These are phyloP conservation scores for Excoecaria agallocha DNA, from an alignment of 345 rosid species.

Conservation along the genomic window DNA sequence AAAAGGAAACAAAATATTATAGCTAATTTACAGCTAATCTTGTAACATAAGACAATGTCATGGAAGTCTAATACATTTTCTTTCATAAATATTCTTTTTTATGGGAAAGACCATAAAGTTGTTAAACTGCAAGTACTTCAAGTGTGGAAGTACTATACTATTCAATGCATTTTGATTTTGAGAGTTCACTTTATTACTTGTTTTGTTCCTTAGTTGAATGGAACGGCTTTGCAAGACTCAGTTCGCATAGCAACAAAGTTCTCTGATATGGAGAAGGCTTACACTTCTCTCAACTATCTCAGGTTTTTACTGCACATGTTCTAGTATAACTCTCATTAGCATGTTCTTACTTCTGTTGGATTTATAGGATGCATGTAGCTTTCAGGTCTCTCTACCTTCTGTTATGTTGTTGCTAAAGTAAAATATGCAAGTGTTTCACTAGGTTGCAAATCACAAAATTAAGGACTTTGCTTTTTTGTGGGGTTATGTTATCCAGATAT, in stretches of 20 bases:
- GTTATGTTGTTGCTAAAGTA: constrained; percentile 2
- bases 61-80: not conserved
- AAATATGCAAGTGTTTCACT: not conserved
- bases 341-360: constrained; percentile 6
- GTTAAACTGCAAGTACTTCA: not conserved
- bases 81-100: not conserved
- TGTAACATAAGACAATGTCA: not conserved
- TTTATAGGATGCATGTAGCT: not conserved
- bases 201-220: constrained; percentile 58
- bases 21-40: too few species aligned
- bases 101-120: too few species aligned
- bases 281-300: constrained; percentile 55
- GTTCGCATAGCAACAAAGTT: constrained; percentile 70
- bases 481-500: constrained; percentile 48
- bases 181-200: not conserved
- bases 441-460: not conserved
- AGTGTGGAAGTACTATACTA: not conserved
- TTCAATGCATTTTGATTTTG: not conserved
- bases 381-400: not conserved
- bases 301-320: too few species aligned
- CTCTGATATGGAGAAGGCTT: constrained; percentile 77
- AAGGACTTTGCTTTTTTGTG: constrained; percentile 7
- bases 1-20: too few species aligned
- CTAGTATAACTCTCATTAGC: constrained; percentile 4
- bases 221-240: constrained; percentile 79